Evolutionary conservation across 768 basidiomycete species (phyloP), one percentile per base, ranked within the genome.

Genomic region (Amyloporia xantha): DNA sequence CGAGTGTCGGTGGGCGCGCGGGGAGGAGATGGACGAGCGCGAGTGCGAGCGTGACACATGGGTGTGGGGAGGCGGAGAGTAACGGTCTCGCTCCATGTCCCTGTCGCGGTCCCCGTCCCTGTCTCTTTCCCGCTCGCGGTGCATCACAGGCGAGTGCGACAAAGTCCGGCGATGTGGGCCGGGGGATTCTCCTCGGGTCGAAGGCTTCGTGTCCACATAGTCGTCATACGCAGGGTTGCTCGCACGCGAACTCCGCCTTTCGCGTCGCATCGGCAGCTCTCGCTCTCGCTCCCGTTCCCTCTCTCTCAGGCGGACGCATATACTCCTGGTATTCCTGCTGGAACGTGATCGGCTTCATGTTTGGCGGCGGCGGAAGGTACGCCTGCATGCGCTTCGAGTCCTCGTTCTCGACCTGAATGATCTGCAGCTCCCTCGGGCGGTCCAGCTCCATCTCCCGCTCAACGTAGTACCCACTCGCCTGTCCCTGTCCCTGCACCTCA

Each of bases 1-100:
- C 28, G 58, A 55, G 5, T 54, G 65, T 13, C 64, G 63, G 26
- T 66, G 66, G 25, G 55, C 58, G 6, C 49, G 59, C 10, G 63
- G 60, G 3, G 57, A 56, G 28, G 60, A 47, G 38, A 48, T 26
- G 51, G 46, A 35, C 46, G 50, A 46, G 24, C 39, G 53, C 43
- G 57, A 59, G 43, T 54, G 55, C 23, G 50, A 44, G 45, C 49
- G 54, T 15, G 44, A 26, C 1, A 44, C 20, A 2, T 48, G 40
- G 4, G 51, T 44, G 9, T 42, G 52, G 47, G 51, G 49, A 4
- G 50, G 41, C 20, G 55, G 55, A 19, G 52, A 49, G 46, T 28
- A 41, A 53, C 63, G 59, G 26, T 71, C 68, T 11, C 48, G 30
- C 38, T 51, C 45, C 28, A 48, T 45, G 11, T 56, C 49, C 2